phyloP scores from a whole-genome alignment of 2,329 filamentous ascomycete species.

The Monilinia fructigena region DNA sequence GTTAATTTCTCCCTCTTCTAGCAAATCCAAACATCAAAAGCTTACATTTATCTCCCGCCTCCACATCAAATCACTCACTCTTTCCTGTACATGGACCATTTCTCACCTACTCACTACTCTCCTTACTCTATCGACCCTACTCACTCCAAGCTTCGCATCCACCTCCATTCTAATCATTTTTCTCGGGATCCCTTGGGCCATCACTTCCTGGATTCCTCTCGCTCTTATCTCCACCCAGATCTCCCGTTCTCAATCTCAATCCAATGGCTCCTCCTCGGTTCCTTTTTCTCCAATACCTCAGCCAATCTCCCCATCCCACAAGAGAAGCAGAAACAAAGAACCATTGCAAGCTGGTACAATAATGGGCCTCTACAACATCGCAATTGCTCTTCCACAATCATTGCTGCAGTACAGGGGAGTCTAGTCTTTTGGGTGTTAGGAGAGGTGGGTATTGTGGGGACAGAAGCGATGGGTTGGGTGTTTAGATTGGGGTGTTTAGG shows the following conservation, averaged over 20 bases:
- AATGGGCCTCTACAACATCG: constrained; percentile 23
- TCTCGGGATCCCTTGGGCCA: constrained; percentile 24
- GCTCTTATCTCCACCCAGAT: constrained; percentile 22
- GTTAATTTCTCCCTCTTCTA: constrained; percentile 6
- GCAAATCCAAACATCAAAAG: neutral
- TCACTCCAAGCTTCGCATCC: neutral
- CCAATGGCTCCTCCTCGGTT: neutral
- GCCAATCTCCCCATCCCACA: neutral
- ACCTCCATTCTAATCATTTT: constrained; percentile 18
- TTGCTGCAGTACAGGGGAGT: constrained; percentile 20
- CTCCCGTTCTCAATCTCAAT: neutral
- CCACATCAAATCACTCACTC: constrained; percentile 11
- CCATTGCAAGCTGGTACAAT: constrained; percentile 20
- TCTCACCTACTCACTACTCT: constrained; percentile 19
- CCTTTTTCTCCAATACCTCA: neutral
- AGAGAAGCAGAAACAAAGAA: neutral
- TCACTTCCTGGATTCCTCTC: constrained; percentile 21
- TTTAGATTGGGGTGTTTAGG: constrained; percentile 18
- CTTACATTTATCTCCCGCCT: neutral
- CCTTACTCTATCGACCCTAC: constrained; percentile 15
- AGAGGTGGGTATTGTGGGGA: constrained; percentile 1
- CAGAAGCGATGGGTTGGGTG: constrained; percentile 22
- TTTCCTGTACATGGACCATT: constrained; percentile 16
- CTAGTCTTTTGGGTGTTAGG: constrained; percentile 17
- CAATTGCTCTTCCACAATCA: constrained; percentile 23